Evolutionary conservation across 139 green algal genomes (phyloP), one percentile per base, ranked within the genome.

Genomic region (Picocystis salinarum): DNA sequence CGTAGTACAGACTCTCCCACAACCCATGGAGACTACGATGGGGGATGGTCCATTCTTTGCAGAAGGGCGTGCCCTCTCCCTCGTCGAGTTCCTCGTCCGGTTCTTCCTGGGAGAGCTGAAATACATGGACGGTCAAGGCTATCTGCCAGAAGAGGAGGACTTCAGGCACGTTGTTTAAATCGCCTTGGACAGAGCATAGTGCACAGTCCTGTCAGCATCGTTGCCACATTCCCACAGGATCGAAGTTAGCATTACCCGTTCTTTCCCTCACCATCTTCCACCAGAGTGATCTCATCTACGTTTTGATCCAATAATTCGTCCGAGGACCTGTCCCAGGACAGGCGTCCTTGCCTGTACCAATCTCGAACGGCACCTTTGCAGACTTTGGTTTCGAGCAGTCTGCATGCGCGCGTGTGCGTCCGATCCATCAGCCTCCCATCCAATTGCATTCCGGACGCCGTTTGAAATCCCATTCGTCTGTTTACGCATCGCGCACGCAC

Each of bases 1-100:
- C 80, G 47, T 77, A 93, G n/a, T 82, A 51, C 17, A 93, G 68
- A 10, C 33, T 52, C 25, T 85, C 74, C 82, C 82, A 93, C 12
- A 70, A 33, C 10, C 73, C 73, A 19, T 80, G 33, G 44, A 84
- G 73, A 12, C 80, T 59, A 5, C 54, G 48, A 11, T 15, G 44
- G 13, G 79, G 82, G 52, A 93, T 62, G 40, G 61, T 12, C 70
- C 72, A 90, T 50, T 93, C 75, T 3, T 57, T 48, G 59, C 72
- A 89, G 0, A 52, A 51, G 19, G 65, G 58, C 11, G 70, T 44
- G 23, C 69, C 61, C 2, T 85, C 72, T 0, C 60, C 71, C 23
- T 85, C 76, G 23, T 93, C 31, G 31, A 15, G 70, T 33, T 77
- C 76, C n/a, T 84, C 74, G 17, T 55, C 71, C 15, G 74, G 41